Base-by-base conservation (phyloP, 257 asterid genomes). In the Solanum okadae region DNA sequence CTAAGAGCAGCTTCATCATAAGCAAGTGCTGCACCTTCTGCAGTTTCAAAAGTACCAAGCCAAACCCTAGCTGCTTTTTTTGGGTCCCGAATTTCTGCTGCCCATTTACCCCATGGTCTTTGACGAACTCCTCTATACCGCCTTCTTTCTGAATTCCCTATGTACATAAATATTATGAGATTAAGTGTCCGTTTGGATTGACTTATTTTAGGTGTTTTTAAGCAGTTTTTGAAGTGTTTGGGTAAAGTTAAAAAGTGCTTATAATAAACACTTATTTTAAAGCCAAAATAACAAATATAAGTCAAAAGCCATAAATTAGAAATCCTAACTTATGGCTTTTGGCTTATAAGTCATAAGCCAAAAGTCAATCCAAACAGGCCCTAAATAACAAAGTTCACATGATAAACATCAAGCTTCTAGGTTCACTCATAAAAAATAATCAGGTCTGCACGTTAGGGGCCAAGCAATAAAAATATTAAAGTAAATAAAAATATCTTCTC, bases 81-180 rank as follows among this genome's bases (percentile, higher is more conserved):
- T 0, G 98, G 98, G 40, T 96, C 98, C 1, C 98, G 93, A 6
- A 96, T 96, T 87, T 96, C 98, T 0, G 98, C 98, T 0, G 98
- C 98, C 98, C 98, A 96, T 84, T 96, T 96, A 0, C 98, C 98
- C 98, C 98, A 96, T 27, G 98, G 98, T 42, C 98, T 91, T 79
- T 94, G 98, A 61, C 98, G 86, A 6, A 96, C 98, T 12, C 98
- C 98, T 88, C 98, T 89, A 86, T 94, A 96, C 89, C 94, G 95
- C 83, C 96, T 93, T 89, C 91, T 92, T 88, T 92, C 91, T 34
- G 90, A 89, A 82, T 84, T 91, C 87, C 91, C 93, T 46, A 46
- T 13, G 56, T 44, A 44, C 49, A 44, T 44, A 44, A 44, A 44
- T 44, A 44, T 44, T 44, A 44, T 44, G 16, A 44, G 16, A 44